Base-by-base conservation (phyloP, 2,329 filamentous ascomycete genomes). In the Fusarium sp. region DNA sequence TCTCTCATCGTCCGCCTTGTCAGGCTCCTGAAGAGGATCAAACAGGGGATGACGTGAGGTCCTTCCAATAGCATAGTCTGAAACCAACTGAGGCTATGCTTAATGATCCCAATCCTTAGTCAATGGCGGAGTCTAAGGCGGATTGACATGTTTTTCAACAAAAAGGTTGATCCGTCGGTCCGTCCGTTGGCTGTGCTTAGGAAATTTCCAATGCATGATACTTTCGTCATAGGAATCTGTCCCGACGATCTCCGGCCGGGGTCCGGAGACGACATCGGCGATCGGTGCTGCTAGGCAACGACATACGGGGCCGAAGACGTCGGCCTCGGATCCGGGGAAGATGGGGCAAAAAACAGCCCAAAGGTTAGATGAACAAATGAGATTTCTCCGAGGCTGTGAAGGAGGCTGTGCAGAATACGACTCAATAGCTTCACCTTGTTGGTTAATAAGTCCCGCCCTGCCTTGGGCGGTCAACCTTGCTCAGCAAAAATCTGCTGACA, bases 391-490 rank as follows among this genome's bases (percentile, higher is more conserved):
- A 15, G 72, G 72, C 71, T 70, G 25, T 74, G 72, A 58, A 30
- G 40, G 40, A 50, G 71, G 72, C 72, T 63, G 37, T 59, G 71
- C 38, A 17, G 63, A n/a, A 40, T n/a, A 40, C 22, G 35, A 59
- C 32, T n/a, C 7, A n/a, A 40, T 17, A 30, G 35, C 22, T 20
- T 38, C 30, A 35, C 45, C 33, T 47, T 50, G 43, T 27, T 30
- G 25, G 35, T 38, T 17, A 22, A 52, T 11, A 25, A 62, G 59
- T 38, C 10, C 14, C 22, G 9, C 17, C 38, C 17, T 25, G 15
- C 30, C 38, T 22, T 22, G 15, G n/a, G 68, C 45, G 71, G 52
- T 67, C 68, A 66, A 63, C 62, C 71, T 72, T 59, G 65, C 72
- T 63, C 58, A 59, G 56, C 58, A 52, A 52, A 22, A 27, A 33